Conservation (phyloP, 2,329 filamentous ascomycete genomes). For the Cytospora paraplurivora region DNA sequence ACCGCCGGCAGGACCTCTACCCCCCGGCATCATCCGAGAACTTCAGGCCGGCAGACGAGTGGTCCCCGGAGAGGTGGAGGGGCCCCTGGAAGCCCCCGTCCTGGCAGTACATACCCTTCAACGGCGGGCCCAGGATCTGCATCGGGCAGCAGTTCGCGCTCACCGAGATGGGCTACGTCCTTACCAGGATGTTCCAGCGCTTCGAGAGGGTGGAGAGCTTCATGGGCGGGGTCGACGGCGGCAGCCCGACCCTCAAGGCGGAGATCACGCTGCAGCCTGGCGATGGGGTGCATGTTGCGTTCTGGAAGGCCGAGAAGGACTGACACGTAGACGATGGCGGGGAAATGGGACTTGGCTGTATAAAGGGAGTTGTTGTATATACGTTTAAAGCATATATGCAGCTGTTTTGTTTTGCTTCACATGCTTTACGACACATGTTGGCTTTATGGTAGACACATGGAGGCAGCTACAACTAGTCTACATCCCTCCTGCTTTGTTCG, state of each 20-base stretch:
- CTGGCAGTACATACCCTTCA: constrained; percentile 76
- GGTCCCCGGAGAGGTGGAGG: constrained; percentile 68
- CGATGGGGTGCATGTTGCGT: constrained; percentile 59
- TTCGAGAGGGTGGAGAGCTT: constrained; percentile 65
- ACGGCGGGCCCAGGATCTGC: constrained; percentile 73
- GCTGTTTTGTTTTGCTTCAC: too few relatives aligned
- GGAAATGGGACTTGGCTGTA: not conserved
- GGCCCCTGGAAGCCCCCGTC: constrained; percentile 61
- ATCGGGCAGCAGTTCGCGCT: constrained; percentile 81
- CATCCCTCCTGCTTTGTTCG: too few relatives aligned
- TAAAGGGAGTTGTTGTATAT: too few relatives aligned
- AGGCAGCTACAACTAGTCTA: too few relatives aligned
- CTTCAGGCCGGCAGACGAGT: constrained; percentile 52
- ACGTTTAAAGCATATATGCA: too few relatives aligned
- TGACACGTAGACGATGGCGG: not conserved
- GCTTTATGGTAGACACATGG: too few relatives aligned
- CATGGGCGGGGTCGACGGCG: constrained; percentile 58
- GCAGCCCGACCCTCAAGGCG: constrained; percentile 55
- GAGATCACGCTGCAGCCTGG: constrained; percentile 63
- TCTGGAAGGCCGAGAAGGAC: constrained; percentile 47
- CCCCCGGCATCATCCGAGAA: constrained; percentile 47
- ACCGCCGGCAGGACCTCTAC: constrained; percentile 67
- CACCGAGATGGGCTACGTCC: constrained; percentile 74
- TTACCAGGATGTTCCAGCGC: constrained; percentile 71
- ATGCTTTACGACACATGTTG: too few relatives aligned